Evolutionary conservation across 495 filamentous ascomycete species (phyloP).

Genomic region (Talaromyces proteolyticus): DNA sequence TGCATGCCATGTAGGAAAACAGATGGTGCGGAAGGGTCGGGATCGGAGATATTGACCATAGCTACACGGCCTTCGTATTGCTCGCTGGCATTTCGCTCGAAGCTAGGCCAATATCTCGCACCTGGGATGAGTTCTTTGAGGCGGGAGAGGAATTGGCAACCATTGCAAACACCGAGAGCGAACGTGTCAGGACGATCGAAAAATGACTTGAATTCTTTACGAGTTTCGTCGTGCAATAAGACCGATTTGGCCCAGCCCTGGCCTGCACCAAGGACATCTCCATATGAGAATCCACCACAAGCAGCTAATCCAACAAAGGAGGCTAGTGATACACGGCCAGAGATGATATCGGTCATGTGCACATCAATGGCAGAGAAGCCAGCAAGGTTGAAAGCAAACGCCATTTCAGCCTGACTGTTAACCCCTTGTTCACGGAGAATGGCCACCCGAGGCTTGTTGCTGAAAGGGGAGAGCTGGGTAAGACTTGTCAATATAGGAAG

Average conservation of each 20-base stretch:
- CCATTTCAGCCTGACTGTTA: conserved; percentile 95
- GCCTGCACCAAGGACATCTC: conserved; percentile 91
- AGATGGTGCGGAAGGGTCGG: conserved; percentile 50
- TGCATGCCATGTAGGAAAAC: conserved; percentile 94
- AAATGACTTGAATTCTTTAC: conserved; percentile 74
- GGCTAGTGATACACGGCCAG: conserved; percentile 65
- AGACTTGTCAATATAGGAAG: conserved; percentile 63
- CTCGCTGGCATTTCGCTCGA: conserved; percentile 77
- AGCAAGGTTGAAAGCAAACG: conserved; percentile 87
- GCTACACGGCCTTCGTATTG: conserved; percentile 88
- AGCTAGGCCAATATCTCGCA: conserved; percentile 77
- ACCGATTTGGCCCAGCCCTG: conserved; percentile 97
- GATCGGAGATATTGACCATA: conserved; percentile 78
- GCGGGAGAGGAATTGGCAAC: conserved; percentile 88
- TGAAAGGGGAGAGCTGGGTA: conserved; percentile 53
- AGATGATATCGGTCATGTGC: conserved; percentile 93
- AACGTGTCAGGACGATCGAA: conserved; percentile 89
- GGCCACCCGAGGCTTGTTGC: conserved; percentile 75
- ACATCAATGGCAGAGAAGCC: conserved; percentile 91
- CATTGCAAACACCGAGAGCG: conserved; percentile 92
- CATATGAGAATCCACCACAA: conserved; percentile 96
- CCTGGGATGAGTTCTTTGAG: conserved; percentile 85
- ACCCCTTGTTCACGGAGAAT: conserved; percentile 94
- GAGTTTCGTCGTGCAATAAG: conserved; percentile 70
- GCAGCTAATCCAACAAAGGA: conserved; percentile 85